These are phyloP conservation scores for Picochlorum sp. DNA, from an alignment of 139 green algal species.

Conservation along the genomic window DNA sequence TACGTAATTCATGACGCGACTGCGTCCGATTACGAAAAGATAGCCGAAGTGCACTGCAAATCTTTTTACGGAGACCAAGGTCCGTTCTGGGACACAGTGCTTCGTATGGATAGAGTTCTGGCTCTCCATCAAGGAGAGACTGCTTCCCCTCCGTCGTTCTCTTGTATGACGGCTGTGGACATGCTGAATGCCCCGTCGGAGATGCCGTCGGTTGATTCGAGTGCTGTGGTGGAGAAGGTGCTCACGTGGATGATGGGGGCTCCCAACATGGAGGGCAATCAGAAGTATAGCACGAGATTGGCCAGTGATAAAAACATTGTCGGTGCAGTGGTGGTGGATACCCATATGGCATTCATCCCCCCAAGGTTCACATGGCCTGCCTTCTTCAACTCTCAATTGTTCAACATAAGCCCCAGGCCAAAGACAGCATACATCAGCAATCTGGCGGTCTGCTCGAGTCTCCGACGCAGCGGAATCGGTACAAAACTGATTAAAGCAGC, in stretches of 20 bases:
- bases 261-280: neutral
- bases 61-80: neutral
- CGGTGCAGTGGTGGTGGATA: conserved; percentile 19
- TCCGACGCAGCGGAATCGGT: conserved; percentile 30
- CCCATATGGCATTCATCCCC: conserved; percentile 8
- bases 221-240: neutral
- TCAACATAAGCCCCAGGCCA: neutral
- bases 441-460: conserved; percentile 33
- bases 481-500: conserved; percentile 26
- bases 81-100: neutral
- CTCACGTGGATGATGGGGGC: neutral
- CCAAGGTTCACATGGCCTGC: conserved; percentile 2
- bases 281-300: neutral
- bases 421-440: conserved; percentile 42
- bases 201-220: neutral
- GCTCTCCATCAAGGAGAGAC: neutral
- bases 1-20: too few species aligned
- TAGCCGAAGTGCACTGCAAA: neutral
- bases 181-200: too few species aligned
- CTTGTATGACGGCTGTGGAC: too few species aligned
- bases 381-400: neutral
- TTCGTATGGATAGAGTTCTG: neutral
- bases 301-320: neutral
- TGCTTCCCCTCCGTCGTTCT: too few species aligned
- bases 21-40: neutral